These are phyloP conservation scores for Aspergillus sojae DNA, from an alignment of 2,329 filamentous ascomycete genomes.

Conservation along the genomic window DNA sequence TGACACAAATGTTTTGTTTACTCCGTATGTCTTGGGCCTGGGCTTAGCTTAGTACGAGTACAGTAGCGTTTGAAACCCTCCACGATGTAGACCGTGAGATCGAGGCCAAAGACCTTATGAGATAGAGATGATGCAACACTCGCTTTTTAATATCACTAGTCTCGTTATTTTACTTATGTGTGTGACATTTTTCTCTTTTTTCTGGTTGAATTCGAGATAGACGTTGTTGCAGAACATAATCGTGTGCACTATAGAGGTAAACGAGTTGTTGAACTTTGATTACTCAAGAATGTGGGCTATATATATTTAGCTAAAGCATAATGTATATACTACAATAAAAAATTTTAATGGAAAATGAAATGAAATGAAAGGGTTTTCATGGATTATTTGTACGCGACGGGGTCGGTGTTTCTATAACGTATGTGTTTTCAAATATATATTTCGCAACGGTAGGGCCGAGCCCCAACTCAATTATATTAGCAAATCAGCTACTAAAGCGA, in stretches of 20 bases:
- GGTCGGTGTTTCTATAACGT: too few relatives aligned
- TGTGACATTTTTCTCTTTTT: too few relatives aligned
- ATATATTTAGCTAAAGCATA: neutral
- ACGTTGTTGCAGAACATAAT: neutral
- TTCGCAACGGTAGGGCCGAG: neutral
- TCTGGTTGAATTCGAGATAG: neutral
- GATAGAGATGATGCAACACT: too few relatives aligned
- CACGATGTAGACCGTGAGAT: neutral
- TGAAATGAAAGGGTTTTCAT: too few relatives aligned
- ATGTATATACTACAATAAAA: neutral
- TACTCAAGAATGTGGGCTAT: neutral
- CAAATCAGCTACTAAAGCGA: neutral
- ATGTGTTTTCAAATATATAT: neutral
- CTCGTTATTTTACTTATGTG: too few relatives aligned
- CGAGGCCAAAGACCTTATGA: neutral
- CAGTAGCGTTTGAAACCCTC: neutral
- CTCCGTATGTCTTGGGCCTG: neutral
- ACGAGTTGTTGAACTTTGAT: neutral
- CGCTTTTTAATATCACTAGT: too few relatives aligned
- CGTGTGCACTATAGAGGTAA: neutral
- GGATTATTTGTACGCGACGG: too few relatives aligned
- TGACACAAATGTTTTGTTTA: neutral
- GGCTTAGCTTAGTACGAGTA: neutral
- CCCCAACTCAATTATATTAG: neutral
- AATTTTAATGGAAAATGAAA: too few relatives aligned